These are phyloP conservation scores for Styphnolobium japonicum DNA, from an alignment of 306 rosid genomes.

Conservation along the genomic window DNA sequence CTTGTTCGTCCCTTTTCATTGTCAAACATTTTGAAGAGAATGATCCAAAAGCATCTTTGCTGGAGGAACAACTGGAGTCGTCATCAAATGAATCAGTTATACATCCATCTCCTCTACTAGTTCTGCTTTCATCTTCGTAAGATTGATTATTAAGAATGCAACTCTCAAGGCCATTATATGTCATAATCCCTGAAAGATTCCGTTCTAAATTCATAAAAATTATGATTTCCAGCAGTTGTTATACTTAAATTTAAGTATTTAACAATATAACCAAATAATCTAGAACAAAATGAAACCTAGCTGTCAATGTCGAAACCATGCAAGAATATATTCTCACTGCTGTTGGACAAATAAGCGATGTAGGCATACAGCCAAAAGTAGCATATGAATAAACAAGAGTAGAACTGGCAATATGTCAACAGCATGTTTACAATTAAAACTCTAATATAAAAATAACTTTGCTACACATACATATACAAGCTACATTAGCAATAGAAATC, in stretches of 20 bases:
- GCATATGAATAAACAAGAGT: not conserved
- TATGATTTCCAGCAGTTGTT: not conserved
- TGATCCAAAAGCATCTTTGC: constrained; percentile 80
- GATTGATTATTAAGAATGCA: constrained; percentile 69
- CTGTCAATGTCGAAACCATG: constrained; percentile 33
- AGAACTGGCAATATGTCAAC: not conserved
- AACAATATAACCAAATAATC: constrained; percentile 3
- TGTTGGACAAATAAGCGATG: constrained; percentile 22
- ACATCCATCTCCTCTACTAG: constrained; percentile 81
- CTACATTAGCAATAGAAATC: not conserved
- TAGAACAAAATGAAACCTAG: not conserved
- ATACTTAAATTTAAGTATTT: not conserved
- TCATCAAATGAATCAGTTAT: constrained; percentile 75
- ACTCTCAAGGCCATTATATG: constrained; percentile 83
- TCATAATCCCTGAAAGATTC: constrained; percentile 75
- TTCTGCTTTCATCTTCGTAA: constrained; percentile 70
- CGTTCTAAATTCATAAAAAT: constrained; percentile 1
- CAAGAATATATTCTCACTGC: constrained; percentile 39
- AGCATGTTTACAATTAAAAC: constrained; percentile 3
- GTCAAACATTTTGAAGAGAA: constrained; percentile 79
- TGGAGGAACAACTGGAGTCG: constrained; percentile 76
- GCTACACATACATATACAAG: not conserved
- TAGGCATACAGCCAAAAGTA: constrained; percentile 37
- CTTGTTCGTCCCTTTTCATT: constrained; percentile 57
- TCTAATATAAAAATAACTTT: not conserved